A percentile compares a stretch with the other conserved stretches of the same genome.
Conservation (phyloP, 352 stramenopile species). For the Phytophthora hybrid region DNA sequence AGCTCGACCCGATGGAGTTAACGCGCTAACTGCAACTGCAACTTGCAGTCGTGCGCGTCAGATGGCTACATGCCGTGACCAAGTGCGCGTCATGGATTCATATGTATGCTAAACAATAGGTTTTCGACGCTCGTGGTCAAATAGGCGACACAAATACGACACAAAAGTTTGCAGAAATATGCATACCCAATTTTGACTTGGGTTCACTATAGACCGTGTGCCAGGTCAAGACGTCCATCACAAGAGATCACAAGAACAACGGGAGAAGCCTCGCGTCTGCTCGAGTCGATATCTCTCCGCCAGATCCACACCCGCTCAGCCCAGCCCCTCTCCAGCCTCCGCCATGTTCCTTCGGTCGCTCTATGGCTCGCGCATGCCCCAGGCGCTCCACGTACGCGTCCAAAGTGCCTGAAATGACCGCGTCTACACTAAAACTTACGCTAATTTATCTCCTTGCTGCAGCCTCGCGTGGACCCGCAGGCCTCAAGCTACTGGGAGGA, state of each 20-base stretch:
- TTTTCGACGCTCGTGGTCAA: background rate
- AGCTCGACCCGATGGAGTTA: slow-evolving; percentile 29
- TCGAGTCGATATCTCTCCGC: slow-evolving; percentile 3
- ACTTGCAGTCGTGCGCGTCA: background rate
- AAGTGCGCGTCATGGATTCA: background rate
- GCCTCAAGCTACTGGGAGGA: slow-evolving; percentile 82
- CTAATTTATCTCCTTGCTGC: background rate
- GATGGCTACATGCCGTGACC: slow-evolving; percentile 17
- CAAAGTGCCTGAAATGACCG: background rate
- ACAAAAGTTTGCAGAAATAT: slow-evolving; percentile 11
- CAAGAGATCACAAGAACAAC: slow-evolving; percentile 37
- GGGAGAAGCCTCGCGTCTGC: slow-evolving; percentile 26
- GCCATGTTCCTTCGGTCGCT: slow-evolving; percentile 84
- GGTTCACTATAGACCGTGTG: background rate
- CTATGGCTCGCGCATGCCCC: slow-evolving; percentile 82
- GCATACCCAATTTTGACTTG: slow-evolving; percentile 9
- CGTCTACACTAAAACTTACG: background rate
- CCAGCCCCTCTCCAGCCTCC: background rate
- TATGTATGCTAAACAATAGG: background rate
- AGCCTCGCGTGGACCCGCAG: slow-evolving; percentile 76
- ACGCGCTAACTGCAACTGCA: slow-evolving; percentile 13
- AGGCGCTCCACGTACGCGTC: slow-evolving; percentile 68
- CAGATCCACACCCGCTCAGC: slow-evolving; percentile 8
- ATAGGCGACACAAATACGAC: slow-evolving; percentile 5
- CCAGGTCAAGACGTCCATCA: slow-evolving; percentile 17